phyloP scores from a whole-genome alignment of 768 basidiomycete genomes.

The Mycena maculata region DNA sequence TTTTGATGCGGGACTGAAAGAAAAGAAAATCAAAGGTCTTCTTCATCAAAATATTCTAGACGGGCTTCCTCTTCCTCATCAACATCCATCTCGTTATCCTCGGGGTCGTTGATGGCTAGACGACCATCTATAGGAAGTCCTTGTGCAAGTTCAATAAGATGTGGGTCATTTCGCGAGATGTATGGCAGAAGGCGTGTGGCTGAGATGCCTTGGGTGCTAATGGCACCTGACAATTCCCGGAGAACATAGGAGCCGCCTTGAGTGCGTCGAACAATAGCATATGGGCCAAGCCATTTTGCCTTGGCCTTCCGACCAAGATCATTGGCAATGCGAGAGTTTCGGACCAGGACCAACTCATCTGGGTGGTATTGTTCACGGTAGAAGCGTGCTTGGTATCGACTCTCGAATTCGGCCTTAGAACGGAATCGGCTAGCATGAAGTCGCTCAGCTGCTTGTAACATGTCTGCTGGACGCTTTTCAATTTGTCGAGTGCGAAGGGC shows the following conservation, averaged over 20 bases:
- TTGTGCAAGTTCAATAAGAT: not conserved
- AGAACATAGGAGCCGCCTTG: conserved; percentile 13
- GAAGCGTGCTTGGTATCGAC: not conserved
- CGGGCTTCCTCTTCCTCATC: no score
- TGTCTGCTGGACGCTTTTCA: not conserved
- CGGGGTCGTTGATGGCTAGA: not conserved
- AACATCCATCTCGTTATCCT: no score
- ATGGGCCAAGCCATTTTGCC: conserved; percentile 12
- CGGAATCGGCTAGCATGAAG: not conserved
- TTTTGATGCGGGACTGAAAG: no score
- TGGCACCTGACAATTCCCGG: conserved; percentile 4
- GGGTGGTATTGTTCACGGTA: not conserved
- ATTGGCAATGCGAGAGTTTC: not conserved
- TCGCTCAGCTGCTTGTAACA: not conserved
- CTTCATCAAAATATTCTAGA: no score
- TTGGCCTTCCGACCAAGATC: not conserved
- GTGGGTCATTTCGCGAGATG: not conserved
- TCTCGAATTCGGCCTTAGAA: not conserved
- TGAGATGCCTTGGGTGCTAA: conserved; percentile 9
- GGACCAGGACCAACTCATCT: not conserved
- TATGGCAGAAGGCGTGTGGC: not conserved
- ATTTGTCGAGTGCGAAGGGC: conserved; percentile 40
- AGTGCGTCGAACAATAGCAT: conserved; percentile 10
- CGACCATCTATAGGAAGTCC: not conserved
- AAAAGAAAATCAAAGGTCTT: no score